phyloP scores from a whole-genome alignment of 2,329 filamentous ascomycete genomes.

The Diaporthe longicolla region DNA sequence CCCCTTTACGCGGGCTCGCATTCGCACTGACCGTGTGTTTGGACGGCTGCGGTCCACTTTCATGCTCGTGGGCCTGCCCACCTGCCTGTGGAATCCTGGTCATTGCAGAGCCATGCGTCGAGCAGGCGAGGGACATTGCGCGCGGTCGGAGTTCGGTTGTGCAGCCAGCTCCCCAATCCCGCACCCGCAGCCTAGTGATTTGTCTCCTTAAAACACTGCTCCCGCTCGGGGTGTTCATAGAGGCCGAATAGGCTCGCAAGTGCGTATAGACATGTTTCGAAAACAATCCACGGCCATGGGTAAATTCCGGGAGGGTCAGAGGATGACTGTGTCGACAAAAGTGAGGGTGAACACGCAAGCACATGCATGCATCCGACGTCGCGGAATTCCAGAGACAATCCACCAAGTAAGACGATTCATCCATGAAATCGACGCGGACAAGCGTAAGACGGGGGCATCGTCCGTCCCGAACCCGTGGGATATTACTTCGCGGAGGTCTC shows the following conservation, averaged over 20 bases:
- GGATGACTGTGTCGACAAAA: neutral
- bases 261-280: conserved; percentile 1
- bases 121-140: neutral
- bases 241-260: neutral
- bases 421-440: neutral
- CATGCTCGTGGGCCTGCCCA: neutral
- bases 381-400: neutral
- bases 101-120: neutral
- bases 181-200: neutral
- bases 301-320: neutral
- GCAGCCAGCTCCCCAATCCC: neutral
- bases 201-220: conserved; percentile 27
- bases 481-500: neutral
- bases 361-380: neutral
- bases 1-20: conserved; percentile 6
- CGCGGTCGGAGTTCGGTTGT: conserved; percentile 5
- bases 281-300: neutral
- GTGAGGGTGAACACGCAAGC: neutral
- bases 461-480: neutral
- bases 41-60: neutral
- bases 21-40: conserved; percentile 15
- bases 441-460: neutral
- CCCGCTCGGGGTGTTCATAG: conserved; percentile 2
- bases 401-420: neutral
- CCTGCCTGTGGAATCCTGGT: neutral